Conservation (phyloP, 768 basidiomycete species). For the Candolleomyces eurysporus region DNA sequence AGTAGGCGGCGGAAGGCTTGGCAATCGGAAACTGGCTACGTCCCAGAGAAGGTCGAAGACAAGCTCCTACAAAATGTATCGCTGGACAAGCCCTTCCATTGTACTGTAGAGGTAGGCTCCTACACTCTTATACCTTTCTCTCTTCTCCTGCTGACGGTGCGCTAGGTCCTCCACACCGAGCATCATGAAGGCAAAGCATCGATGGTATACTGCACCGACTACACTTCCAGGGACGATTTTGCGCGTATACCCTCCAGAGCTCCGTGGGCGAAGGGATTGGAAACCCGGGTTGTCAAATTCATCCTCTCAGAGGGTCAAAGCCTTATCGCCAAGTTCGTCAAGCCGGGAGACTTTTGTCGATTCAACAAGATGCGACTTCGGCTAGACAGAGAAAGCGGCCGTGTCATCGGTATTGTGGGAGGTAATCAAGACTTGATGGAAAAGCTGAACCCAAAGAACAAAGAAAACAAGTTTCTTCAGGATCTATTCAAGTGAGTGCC, state of each 20-base stretch:
- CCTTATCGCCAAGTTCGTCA: constrained; percentile 34
- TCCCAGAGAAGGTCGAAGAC: constrained; percentile 36
- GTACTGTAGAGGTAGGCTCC: constrained; percentile 53
- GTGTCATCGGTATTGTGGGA: constrained; percentile 44
- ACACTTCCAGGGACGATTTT: constrained; percentile 50
- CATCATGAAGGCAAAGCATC: constrained; percentile 28
- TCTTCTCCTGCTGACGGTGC: background rate
- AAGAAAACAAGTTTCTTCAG: constrained; percentile 35
- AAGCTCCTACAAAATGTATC: constrained; percentile 46
- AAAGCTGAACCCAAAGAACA: constrained; percentile 33
- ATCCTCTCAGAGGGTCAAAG: constrained; percentile 48
- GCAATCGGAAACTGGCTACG: constrained; percentile 27
- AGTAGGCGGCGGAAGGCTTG: constrained; percentile 54
- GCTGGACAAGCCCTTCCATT: constrained; percentile 46
- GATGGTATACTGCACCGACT: constrained; percentile 63
- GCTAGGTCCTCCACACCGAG: constrained; percentile 47
- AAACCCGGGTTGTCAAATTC: constrained; percentile 51
- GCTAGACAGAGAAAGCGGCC: constrained; percentile 23
- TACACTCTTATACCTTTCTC: background rate
- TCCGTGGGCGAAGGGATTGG: constrained; percentile 44
- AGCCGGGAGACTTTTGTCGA: constrained; percentile 39
- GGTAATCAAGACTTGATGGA: constrained; percentile 44
- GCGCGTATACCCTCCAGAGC: constrained; percentile 24
- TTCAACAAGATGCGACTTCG: constrained; percentile 55
- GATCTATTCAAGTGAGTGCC: constrained; percentile 40